phyloP scores from a whole-genome alignment of 106 monocot species.

The Dactylorhiza incarnata region DNA sequence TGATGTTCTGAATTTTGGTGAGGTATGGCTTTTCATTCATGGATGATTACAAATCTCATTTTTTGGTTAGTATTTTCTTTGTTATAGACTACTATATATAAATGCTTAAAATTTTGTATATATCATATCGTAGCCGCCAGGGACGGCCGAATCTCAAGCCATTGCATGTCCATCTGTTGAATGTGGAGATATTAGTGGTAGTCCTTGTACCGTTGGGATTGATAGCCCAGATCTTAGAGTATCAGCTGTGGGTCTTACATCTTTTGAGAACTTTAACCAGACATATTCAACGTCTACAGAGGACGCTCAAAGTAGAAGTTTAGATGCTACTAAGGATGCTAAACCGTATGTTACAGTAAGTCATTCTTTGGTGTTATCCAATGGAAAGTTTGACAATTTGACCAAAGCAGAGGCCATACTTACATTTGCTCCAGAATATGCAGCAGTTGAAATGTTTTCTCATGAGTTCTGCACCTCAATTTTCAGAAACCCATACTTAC shows the following conservation, averaged over 20 bases:
- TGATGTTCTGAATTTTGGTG: slow-evolving; percentile 68
- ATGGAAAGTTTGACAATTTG: slow-evolving; percentile 52
- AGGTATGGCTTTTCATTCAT: slow-evolving; percentile 39
- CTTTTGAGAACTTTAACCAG: slow-evolving; percentile 49
- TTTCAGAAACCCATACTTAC: slow-evolving; percentile 71
- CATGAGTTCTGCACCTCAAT: slow-evolving; percentile 38
- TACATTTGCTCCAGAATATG: slow-evolving; percentile 86
- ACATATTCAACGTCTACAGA: slow-evolving; percentile 18
- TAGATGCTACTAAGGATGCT: slow-evolving; percentile 31
- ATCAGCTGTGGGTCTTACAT: slow-evolving; percentile 39
- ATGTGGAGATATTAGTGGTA: slow-evolving; percentile 43
- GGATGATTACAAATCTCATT: background rate
- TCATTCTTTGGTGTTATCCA: slow-evolving; percentile 22
- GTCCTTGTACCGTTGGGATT: slow-evolving; percentile 32
- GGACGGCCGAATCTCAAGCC: slow-evolving; percentile 75
- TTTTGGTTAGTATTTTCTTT: background rate
- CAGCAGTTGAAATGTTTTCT: slow-evolving; percentile 58
- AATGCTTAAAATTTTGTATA: background rate
- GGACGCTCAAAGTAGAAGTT: slow-evolving; percentile 20
- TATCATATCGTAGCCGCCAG: slow-evolving; percentile 55
- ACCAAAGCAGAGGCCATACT: slow-evolving; percentile 80
- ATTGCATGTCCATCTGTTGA: slow-evolving; percentile 43
- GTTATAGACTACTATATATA: background rate
- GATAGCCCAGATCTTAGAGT: slow-evolving; percentile 54
- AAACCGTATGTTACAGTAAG: slow-evolving; percentile 14